A percentile compares a stretch with the other conserved stretches of the same genome.
Conservation (phyloP, 2,329 filamentous ascomycete genomes). For the Fusarium chlamydosporum region DNA sequence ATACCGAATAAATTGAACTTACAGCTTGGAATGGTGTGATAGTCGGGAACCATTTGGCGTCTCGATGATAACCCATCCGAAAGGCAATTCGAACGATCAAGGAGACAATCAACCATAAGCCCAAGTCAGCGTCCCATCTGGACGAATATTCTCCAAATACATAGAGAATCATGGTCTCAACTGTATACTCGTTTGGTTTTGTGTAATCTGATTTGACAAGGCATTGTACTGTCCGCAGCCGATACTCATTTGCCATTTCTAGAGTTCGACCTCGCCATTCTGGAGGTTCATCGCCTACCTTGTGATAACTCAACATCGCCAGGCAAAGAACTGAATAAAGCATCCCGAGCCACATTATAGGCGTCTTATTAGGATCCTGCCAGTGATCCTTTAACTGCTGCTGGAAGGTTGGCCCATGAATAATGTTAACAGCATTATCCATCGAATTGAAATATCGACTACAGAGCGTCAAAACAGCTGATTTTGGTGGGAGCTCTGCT, state of each 20-base stretch:
- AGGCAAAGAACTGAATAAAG: slow-evolving; percentile 83
- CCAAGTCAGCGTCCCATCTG: slow-evolving; percentile 79
- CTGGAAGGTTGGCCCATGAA: slow-evolving; percentile 89
- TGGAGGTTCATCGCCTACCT: slow-evolving; percentile 82
- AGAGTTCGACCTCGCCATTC: slow-evolving; percentile 79
- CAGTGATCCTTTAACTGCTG: slow-evolving; percentile 76
- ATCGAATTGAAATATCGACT: slow-evolving; percentile 91
- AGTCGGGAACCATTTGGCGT: slow-evolving; percentile 79
- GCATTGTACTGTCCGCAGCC: slow-evolving; percentile 81
- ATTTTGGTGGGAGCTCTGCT: slow-evolving; percentile 82
- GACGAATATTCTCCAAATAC: slow-evolving; percentile 81
- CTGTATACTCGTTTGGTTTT: slow-evolving; percentile 78
- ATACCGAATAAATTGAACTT: slow-evolving; percentile 50
- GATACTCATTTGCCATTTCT: slow-evolving; percentile 74
- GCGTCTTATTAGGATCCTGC: slow-evolving; percentile 79
- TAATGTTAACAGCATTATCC: slow-evolving; percentile 78
- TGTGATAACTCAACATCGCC: slow-evolving; percentile 83
- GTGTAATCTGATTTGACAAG: slow-evolving; percentile 83
- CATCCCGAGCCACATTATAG: slow-evolving; percentile 83
- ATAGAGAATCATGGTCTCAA: slow-evolving; percentile 84
- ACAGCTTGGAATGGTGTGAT: slow-evolving; percentile 80
- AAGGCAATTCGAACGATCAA: slow-evolving; percentile 71
- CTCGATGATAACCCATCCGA: slow-evolving; percentile 83
- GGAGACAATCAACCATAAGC: slow-evolving; percentile 71
- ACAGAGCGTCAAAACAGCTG: slow-evolving; percentile 86